Percentiles rank a stretch among this genome's conserved stretches.
Evolutionary conservation across 192 early-diverging fungal genomes (phyloP).

Genomic region (Geosiphon pyriformis): DNA sequence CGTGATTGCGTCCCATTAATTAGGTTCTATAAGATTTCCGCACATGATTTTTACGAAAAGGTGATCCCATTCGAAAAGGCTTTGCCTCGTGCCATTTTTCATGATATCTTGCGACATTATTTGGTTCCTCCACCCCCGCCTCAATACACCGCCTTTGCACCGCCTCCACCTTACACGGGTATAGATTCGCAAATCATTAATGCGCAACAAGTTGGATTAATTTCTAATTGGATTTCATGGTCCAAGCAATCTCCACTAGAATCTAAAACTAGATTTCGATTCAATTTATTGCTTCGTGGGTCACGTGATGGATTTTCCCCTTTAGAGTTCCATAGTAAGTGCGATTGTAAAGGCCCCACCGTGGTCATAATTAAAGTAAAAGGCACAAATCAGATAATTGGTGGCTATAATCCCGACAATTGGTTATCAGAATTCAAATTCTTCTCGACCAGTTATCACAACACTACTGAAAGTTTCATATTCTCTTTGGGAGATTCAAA

Average conservation of each 20-base stretch:
- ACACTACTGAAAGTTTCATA: not conserved
- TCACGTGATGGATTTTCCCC: not conserved
- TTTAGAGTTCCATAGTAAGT: not conserved
- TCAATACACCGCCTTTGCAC: not conserved
- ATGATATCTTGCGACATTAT: constrained; percentile 3
- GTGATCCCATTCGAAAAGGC: not conserved
- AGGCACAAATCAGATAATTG: not conserved
- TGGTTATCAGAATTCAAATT: not conserved
- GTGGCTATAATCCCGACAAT: not conserved
- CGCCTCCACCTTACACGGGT: not conserved
- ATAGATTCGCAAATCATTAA: not conserved
- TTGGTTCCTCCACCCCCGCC: not conserved
- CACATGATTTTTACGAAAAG: not conserved
- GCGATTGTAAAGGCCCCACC: not conserved
- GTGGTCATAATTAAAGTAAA: not conserved
- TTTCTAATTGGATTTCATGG: not conserved
- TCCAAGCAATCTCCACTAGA: not conserved
- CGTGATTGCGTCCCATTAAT: not conserved
- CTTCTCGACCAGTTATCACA: not conserved
- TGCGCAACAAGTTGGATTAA: not conserved
- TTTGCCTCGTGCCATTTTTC: not conserved
- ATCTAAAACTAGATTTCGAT: not conserved
- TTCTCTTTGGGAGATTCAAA: not conserved
- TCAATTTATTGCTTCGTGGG: not conserved
- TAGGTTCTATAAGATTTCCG: not conserved